A percentile compares a stretch with the other conserved stretches of the same genome.
Conservation (phyloP, 2,329 filamentous ascomycete species). For the Aspergillus caelatus region DNA sequence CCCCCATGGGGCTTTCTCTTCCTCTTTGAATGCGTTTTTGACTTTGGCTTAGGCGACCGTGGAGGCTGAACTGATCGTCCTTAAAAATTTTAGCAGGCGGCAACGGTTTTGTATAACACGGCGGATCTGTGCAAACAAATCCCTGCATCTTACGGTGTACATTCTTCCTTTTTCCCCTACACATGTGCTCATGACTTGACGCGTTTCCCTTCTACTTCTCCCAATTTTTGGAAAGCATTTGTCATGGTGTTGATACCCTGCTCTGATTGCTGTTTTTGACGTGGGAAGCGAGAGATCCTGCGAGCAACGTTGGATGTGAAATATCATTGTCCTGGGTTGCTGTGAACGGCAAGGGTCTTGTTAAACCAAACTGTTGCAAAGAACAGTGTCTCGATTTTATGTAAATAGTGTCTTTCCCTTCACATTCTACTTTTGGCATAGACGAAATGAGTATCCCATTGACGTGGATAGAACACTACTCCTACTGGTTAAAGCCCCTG, state of each 20-base stretch:
- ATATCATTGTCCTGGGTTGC: constrained; percentile 11
- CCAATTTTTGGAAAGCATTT: constrained; percentile 38
- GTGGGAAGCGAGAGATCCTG: constrained; percentile 16
- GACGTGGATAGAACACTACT: constrained; percentile 12
- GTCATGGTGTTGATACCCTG: constrained; percentile 48
- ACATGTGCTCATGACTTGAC: constrained; percentile 40
- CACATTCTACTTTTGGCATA: constrained; percentile 32
- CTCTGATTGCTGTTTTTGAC: constrained; percentile 33
- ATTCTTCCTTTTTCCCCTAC: constrained; percentile 21
- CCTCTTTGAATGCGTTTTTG: not conserved
- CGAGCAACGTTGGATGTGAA: constrained; percentile 13
- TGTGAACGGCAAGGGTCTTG: constrained; percentile 6
- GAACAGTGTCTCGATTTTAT: constrained; percentile 16
- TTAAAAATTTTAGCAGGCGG: constrained; percentile 2
- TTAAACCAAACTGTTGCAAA: constrained; percentile 6
- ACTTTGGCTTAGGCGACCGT: constrained; percentile 1
- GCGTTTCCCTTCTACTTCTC: constrained; percentile 24
- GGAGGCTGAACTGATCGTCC: constrained; percentile 2
- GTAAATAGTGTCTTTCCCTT: constrained; percentile 25
- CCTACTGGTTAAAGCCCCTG: not conserved
- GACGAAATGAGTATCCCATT: constrained; percentile 31
- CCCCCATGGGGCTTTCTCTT: constrained; percentile 3
- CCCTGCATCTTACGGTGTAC: constrained; percentile 27
- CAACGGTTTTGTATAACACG: constrained; percentile 26
- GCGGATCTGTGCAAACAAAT: constrained; percentile 13